Percentiles rank a stretch among this genome's conserved stretches.
phyloP scores from a whole-genome alignment of 495 filamentous ascomycete genomes.

The Aspergillus bertholletiae region DNA sequence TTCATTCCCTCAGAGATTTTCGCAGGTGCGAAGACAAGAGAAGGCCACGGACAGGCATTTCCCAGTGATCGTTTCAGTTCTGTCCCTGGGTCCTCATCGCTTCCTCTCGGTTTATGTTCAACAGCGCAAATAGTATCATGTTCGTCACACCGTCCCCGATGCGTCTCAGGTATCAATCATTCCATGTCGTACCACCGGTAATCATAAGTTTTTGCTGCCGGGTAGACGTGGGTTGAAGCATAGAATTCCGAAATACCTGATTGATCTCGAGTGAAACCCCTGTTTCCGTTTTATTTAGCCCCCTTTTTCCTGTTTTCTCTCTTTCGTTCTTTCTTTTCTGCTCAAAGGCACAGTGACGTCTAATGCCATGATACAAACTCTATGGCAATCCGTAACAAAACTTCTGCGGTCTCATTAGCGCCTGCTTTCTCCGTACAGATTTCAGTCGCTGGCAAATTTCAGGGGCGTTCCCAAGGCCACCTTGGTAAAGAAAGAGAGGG shows the following conservation, averaged over 20 bases:
- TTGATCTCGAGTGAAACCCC: slow-evolving; percentile 1
- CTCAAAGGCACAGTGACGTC: slow-evolving; percentile 42
- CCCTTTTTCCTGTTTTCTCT: not conserved
- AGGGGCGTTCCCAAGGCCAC: not conserved
- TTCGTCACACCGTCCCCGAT: slow-evolving; percentile 15
- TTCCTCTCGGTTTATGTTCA: slow-evolving; percentile 2
- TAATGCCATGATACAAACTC: slow-evolving; percentile 29
- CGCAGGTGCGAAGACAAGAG: not conserved
- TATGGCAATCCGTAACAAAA: slow-evolving; percentile 3
- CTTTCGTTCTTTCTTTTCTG: not conserved
- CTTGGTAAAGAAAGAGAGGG: not conserved
- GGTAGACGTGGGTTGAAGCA: slow-evolving; percentile 6
- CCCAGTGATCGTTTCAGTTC: slow-evolving; percentile 2
- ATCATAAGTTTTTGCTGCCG: slow-evolving; percentile 12
- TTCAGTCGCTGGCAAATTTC: not conserved
- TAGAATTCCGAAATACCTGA: slow-evolving; percentile 4
- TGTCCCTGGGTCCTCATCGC: not conserved
- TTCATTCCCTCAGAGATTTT: slow-evolving; percentile 1
- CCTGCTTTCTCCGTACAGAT: slow-evolving; percentile 1
- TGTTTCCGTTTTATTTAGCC: not conserved
- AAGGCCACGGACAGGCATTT: slow-evolving; percentile 15
- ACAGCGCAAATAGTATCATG: not conserved
- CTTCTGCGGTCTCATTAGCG: slow-evolving; percentile 12
- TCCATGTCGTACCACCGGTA: slow-evolving; percentile 9
- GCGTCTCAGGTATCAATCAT: slow-evolving; percentile 7